Conservation (phyloP, 768 basidiomycete species). For the Rhodotorula taiwanensis region DNA sequence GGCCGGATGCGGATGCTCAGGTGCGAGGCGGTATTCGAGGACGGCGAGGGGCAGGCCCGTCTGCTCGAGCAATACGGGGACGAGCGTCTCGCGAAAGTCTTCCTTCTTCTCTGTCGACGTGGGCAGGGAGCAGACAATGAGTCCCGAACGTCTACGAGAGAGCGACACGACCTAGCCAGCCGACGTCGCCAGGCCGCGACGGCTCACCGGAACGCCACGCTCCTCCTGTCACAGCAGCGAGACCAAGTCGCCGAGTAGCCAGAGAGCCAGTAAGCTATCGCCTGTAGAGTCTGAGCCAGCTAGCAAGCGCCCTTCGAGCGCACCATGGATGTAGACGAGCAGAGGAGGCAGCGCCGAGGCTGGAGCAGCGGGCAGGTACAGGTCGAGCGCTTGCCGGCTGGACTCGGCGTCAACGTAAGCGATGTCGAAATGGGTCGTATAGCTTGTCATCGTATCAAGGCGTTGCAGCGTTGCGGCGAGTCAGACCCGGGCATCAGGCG, state of each 20-base stretch:
- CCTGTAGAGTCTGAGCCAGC: not conserved
- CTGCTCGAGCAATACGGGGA: conserved; percentile 12
- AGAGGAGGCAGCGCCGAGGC: conserved; percentile 3
- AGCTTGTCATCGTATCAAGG: not conserved
- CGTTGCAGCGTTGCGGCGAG: too few relatives aligned
- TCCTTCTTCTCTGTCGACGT: conserved; percentile 11
- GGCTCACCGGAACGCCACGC: conserved; percentile 25
- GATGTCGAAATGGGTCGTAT: not conserved
- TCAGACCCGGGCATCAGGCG: too few relatives aligned
- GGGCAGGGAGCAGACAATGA: not conserved
- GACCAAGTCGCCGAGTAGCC: too few relatives aligned
- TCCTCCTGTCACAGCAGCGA: conserved; percentile 8
- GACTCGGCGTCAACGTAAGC: conserved; percentile 10
- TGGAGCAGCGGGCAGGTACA: conserved; percentile 11
- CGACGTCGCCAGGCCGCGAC: too few relatives aligned
- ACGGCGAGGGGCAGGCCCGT: conserved; percentile 22
- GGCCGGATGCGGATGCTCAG: conserved; percentile 17
- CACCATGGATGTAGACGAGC: conserved; percentile 33
- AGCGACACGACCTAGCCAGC: not conserved
- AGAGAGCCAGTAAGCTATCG: not conserved
- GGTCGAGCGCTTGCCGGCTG: conserved; percentile 18
- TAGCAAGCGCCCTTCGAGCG: not conserved
- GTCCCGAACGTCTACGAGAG: not conserved
- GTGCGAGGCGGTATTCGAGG: conserved; percentile 31
- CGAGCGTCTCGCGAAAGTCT: conserved; percentile 22